Conservation (phyloP, 2,329 filamentous ascomycete species). For the Bipolaris gigantea region DNA sequence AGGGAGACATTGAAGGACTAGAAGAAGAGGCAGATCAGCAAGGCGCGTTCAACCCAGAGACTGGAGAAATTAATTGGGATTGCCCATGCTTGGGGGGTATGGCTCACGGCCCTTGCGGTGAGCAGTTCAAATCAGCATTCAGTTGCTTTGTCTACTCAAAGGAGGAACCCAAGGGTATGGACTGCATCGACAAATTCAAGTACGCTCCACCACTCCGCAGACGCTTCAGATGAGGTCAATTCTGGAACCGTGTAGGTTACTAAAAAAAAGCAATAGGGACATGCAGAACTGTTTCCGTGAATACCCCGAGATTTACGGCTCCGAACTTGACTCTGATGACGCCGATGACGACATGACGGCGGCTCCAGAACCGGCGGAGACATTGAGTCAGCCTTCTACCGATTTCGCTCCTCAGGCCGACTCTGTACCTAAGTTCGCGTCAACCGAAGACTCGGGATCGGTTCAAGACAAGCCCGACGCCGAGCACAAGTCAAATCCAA, state of each 20-base stretch:
- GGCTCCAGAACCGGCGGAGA: conserved; percentile 12
- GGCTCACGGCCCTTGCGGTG: conserved; percentile 93
- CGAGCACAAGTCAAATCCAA: conserved; percentile 14
- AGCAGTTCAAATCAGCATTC: conserved; percentile 93
- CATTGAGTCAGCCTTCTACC: conserved; percentile 2
- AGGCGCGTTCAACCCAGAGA: conserved; percentile 96
- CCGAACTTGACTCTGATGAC: conserved; percentile 78
- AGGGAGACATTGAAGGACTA: conserved; percentile 57
- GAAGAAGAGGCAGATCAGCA: conserved; percentile 84
- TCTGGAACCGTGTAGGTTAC: background rate
- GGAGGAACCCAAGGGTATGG: conserved; percentile 95
- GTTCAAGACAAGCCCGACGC: conserved; percentile 9
- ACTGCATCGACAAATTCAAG: conserved; percentile 98
- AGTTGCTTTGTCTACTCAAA: conserved; percentile 97
- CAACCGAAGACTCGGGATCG: conserved; percentile 8
- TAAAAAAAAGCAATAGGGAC: conserved; percentile 57
- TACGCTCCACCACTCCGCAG: conserved; percentile 51
- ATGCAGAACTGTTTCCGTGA: conserved; percentile 98
- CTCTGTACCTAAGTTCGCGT: conserved; percentile 2
- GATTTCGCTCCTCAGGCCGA: background rate
- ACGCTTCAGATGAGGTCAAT: too few species aligned
- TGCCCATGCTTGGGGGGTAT: conserved; percentile 97
- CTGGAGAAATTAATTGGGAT: conserved; percentile 99
- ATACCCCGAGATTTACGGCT: conserved; percentile 90
- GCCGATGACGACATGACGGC: conserved; percentile 53